Evolutionary conservation across 495 filamentous ascomycete species (phyloP).

Genomic region (Coniosporium apollinis): DNA sequence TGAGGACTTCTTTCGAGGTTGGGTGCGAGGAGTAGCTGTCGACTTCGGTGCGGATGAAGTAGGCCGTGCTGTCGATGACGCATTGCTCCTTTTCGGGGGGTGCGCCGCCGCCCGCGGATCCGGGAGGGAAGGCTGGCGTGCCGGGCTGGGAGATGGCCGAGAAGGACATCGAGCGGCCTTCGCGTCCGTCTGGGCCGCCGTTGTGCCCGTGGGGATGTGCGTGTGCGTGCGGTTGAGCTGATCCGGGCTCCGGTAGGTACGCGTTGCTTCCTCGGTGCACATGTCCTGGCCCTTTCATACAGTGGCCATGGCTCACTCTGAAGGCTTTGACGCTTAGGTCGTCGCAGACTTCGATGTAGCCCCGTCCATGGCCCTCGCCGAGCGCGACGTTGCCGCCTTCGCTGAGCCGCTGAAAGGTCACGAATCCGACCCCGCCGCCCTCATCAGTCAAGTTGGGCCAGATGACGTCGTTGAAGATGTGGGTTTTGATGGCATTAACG

Average conservation of each 20-base stretch:
- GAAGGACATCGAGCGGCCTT: slow-evolving; percentile 11
- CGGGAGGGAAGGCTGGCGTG: slow-evolving; percentile 4
- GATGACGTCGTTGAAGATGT: slow-evolving; percentile 94
- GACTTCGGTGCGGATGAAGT: slow-evolving; percentile 64
- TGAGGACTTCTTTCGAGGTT: slow-evolving; percentile 59
- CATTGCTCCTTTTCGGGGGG: slow-evolving; percentile 8
- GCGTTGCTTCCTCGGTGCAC: slow-evolving; percentile 21
- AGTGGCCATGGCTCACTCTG: slow-evolving; percentile 73
- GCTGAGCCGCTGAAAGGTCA: slow-evolving; percentile 75
- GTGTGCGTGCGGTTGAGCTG: not conserved
- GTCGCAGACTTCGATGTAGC: slow-evolving; percentile 73
- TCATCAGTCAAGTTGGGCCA: slow-evolving; percentile 98
- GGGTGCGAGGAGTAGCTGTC: slow-evolving; percentile 7
- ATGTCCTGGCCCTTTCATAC: slow-evolving; percentile 46
- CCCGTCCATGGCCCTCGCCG: slow-evolving; percentile 53
- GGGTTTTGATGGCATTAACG: slow-evolving; percentile 72
- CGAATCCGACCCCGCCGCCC: slow-evolving; percentile 78
- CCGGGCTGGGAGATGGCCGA: slow-evolving; percentile 12
- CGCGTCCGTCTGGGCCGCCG: slow-evolving; percentile 2
- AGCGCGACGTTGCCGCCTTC: slow-evolving; percentile 75
- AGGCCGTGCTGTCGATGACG: slow-evolving; percentile 63
- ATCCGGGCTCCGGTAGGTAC: slow-evolving; percentile 10
- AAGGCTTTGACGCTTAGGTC: slow-evolving; percentile 64
- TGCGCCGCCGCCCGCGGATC: not conserved
- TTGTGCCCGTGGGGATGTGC: not conserved